Percentiles rank a stretch among this genome's conserved stretches.
These are phyloP conservation scores for Scedosporium dehoogii DNA, from an alignment of 2,329 filamentous ascomycete species.

Conservation along the genomic window DNA sequence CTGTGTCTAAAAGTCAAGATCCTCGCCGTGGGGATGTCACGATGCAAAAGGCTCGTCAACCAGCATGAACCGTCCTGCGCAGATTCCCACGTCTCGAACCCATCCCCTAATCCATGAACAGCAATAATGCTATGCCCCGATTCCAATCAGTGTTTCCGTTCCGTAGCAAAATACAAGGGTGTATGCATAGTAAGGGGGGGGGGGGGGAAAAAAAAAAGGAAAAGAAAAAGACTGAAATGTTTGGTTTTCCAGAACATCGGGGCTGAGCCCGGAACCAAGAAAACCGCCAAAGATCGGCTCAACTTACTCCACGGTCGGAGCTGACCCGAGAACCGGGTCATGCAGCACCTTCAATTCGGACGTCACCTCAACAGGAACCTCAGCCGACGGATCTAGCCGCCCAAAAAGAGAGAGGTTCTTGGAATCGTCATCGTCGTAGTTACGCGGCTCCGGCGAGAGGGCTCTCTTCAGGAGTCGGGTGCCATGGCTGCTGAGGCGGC, in stretches of 20 bases:
- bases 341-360: slow-evolving; percentile 1
- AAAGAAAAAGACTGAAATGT: neutral
- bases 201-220: neutral
- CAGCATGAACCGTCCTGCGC: neutral
- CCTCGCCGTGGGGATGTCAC: neutral
- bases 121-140: neutral
- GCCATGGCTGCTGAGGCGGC: neutral
- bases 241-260: neutral
- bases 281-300: neutral
- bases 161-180: neutral
- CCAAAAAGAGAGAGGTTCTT: neutral
- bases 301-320: slow-evolving; percentile 3
- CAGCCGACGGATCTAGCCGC: neutral
- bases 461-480: slow-evolving; percentile 2
- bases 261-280: too few relatives aligned
- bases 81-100: neutral
- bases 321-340: neutral
- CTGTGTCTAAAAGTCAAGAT: slow-evolving; percentile 2
- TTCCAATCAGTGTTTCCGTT: neutral
- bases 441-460: neutral
- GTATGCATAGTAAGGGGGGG: neutral
- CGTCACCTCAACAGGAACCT: neutral
- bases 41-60: neutral
- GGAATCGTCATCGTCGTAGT: neutral
- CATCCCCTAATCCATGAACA: slow-evolving; percentile 1